phyloP scores from a whole-genome alignment of 305 asterid genomes.

The Fraxinus baroniana region DNA sequence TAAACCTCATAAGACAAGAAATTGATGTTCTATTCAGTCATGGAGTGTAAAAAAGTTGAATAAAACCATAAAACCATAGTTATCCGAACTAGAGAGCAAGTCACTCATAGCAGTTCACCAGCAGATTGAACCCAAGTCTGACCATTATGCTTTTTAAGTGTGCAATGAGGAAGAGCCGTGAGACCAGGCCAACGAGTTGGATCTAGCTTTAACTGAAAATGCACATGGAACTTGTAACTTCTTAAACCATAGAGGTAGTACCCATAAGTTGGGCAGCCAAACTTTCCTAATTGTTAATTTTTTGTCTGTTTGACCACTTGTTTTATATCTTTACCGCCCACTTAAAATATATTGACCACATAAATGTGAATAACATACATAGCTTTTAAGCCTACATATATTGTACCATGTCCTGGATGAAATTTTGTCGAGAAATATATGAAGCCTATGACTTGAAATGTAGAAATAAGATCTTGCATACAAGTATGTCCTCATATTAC shows the following conservation, averaged over 20 bases:
- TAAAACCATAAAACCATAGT: not conserved
- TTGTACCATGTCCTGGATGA: not conserved
- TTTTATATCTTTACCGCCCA: not conserved
- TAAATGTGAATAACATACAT: not conserved
- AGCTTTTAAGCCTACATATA: conserved; percentile 7
- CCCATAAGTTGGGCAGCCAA: not conserved
- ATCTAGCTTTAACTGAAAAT: not conserved
- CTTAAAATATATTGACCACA: not conserved
- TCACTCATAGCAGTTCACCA: not conserved
- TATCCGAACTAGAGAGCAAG: not conserved
- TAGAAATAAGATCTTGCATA: not conserved
- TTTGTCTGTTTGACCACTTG: not conserved
- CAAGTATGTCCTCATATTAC: not conserved
- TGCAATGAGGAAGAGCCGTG: not conserved
- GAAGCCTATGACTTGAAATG: not conserved
- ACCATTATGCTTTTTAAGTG: not conserved
- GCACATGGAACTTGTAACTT: not conserved
- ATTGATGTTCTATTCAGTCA: not conserved
- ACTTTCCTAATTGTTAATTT: not conserved
- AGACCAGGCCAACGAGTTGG: not conserved
- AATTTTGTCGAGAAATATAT: not conserved
- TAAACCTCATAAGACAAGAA: not conserved
- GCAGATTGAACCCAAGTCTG: not conserved
- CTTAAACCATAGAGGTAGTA: not conserved
- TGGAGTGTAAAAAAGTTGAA: not conserved